These are phyloP conservation scores for Stentor roeselii DNA, from an alignment of 73 alveolate genomes.

Conservation along the genomic window DNA sequence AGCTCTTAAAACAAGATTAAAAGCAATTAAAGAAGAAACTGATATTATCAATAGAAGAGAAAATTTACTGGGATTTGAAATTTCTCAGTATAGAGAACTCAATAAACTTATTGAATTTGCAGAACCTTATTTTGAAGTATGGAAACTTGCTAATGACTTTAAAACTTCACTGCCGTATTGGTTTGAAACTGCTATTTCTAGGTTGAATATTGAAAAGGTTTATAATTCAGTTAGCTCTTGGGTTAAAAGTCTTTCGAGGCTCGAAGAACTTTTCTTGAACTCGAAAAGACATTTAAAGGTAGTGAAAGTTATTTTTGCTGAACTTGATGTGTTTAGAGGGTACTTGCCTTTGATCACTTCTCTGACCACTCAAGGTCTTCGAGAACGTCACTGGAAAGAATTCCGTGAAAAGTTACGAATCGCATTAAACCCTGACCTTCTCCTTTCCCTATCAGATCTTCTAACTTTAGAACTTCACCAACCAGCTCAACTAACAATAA, in stretches of 20 bases:
- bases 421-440: conserved; percentile 62
- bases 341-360: conserved; percentile 17
- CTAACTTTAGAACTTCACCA: conserved; percentile 48
- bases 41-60: conserved; percentile 54
- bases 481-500: conserved; percentile 49
- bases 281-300: conserved; percentile 64
- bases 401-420: conserved; percentile 86
- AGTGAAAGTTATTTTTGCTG: not conserved
- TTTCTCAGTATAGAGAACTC: conserved; percentile 42
- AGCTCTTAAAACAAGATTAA: conserved; percentile 39
- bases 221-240: conserved; percentile 35
- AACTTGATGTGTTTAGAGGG: conserved; percentile 1
- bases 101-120: conserved; percentile 30
- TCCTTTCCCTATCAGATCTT: conserved; percentile 51
- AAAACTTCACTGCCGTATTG: not conserved
- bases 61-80: conserved; percentile 34
- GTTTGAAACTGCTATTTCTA: not conserved
- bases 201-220: not conserved
- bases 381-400: conserved; percentile 99
- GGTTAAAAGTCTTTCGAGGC: conserved; percentile 42
- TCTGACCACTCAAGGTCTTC: conserved; percentile 26
- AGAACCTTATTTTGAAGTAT: conserved; percentile 41
- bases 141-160: conserved; percentile 44
- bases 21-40: conserved; percentile 31
- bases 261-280: conserved; percentile 47